Base-by-base conservation (phyloP, 768 basidiomycete species). In the Candolleomyces aberdarensis region DNA sequence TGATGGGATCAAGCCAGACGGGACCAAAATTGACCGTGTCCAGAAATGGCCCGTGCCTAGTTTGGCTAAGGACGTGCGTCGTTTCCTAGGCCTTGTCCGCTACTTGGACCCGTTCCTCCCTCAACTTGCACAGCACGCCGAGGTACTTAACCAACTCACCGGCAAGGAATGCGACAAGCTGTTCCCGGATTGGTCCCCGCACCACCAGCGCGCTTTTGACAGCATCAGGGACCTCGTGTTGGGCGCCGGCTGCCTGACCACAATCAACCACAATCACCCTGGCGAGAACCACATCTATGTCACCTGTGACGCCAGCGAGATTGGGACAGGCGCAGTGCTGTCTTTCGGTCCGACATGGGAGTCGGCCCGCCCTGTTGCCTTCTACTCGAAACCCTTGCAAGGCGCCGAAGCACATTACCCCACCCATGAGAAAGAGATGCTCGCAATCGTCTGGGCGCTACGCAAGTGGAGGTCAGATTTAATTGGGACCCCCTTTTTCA, bases 231-330 rank as follows among this genome's bases (percentile, higher is more conserved):
- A 62, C 0, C 51, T 75, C 26, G 26, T 26, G 2, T 2, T 3
- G 2, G 3, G 26, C 26, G 26, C 26, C 26, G 26, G 3, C 26
- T 1, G 62, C 44, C 66, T 77, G 0, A 74, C 70, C 48, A 62
- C 26, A 20, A 57, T 3, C 58, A 72, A 13, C 65, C 67, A 19
- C 29, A 36, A 11, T 4, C 14, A 4, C n/a, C 61, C 65, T n/a
- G 67, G 66, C 0, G 44, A 65, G 0, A 70, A 74, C 60, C 61
- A 67, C 11, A 76, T 77, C 41, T 77, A 71, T 61, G 70, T 77
- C 4, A 74, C 74, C 0, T 68, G 66, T 5, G 74, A 75, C 63
- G 74, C 74, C 0, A 68, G 64, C 44, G 67, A 74, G 31, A 46
- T 15, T 3, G 29, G 63, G 65, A 3, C 67, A 0, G 73, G 76